phyloP scores from a whole-genome alignment of 2,329 filamentous ascomycete genomes.

The Ceratocystis lukuohia region DNA sequence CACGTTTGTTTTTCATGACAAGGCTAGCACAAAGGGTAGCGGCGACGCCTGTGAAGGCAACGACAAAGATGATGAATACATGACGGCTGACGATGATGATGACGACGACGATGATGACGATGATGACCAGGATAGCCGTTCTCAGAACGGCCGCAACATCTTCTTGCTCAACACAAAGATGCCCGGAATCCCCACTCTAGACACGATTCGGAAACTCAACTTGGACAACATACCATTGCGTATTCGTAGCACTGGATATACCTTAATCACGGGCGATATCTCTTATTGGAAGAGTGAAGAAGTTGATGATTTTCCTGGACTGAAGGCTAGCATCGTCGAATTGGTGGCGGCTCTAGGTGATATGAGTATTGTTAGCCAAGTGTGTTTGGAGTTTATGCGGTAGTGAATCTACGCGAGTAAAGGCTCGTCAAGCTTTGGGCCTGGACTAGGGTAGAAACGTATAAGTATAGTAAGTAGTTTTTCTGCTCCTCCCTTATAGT shows the following conservation, averaged over 20 bases:
- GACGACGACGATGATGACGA: slow-evolving; percentile 19
- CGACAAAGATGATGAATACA: background rate
- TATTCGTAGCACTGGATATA: slow-evolving; percentile 28
- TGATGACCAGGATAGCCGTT: background rate
- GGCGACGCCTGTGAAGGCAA: slow-evolving; percentile 16
- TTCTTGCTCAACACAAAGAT: slow-evolving; percentile 48
- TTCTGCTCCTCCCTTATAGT: background rate
- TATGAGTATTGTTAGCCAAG: slow-evolving; percentile 39
- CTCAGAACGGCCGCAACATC: slow-evolving; percentile 8
- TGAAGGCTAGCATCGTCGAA: slow-evolving; percentile 54
- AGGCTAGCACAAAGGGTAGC: slow-evolving; percentile 21
- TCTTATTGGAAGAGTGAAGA: slow-evolving; percentile 44
- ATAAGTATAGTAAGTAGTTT: background rate
- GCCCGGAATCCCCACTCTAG: slow-evolving; percentile 49
- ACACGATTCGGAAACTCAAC: slow-evolving; percentile 40
- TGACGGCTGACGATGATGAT: slow-evolving; percentile 9
- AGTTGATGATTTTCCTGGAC: slow-evolving; percentile 35
- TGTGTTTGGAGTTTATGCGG: slow-evolving; percentile 43
- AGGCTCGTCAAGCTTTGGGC: background rate
- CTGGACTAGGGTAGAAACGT: background rate
- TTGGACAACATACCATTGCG: slow-evolving; percentile 46
- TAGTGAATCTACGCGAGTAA: slow-evolving; percentile 4
- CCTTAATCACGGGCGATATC: slow-evolving; percentile 39
- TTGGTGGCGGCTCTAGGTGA: slow-evolving; percentile 50
- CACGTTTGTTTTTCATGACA: slow-evolving; percentile 23